Conservation (phyloP, 1,284 basidiomycete genomes). For the Ganoderma leucocontextum region DNA sequence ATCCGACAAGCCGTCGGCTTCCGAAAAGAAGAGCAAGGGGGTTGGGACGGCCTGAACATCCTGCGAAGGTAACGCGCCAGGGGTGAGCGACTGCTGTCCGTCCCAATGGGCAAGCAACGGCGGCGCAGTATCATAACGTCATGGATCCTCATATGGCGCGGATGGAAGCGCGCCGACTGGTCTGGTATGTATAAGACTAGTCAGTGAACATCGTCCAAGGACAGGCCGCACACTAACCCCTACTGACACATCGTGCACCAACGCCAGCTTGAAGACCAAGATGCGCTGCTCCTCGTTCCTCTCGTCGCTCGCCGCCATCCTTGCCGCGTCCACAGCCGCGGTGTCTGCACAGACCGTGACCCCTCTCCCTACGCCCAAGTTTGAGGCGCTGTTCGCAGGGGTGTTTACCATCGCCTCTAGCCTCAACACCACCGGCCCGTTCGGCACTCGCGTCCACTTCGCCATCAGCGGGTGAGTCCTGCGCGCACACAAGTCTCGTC, state of each 20-base stretch:
- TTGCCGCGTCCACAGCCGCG: neutral
- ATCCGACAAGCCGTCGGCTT: neutral
- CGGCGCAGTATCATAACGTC: neutral
- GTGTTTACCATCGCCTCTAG: neutral
- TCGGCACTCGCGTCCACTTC: constrained; percentile 6
- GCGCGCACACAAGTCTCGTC: no score
- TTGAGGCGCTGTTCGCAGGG: neutral
- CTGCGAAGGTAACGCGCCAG: neutral
- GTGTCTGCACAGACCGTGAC: neutral
- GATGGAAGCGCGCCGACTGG: neutral
- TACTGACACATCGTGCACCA: neutral
- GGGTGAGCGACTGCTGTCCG: neutral
- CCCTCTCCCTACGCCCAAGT: neutral
- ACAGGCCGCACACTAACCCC: neutral
- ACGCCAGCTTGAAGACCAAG: neutral
- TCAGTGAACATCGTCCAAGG: neutral
- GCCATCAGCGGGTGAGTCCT: constrained; percentile 1
- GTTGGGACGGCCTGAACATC: neutral
- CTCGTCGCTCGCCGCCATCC: constrained; percentile 1
- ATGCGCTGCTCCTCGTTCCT: neutral
- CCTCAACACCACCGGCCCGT: neutral
- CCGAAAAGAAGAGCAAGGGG: neutral
- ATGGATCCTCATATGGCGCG: neutral
- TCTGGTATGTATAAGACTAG: neutral
- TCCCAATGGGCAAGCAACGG: neutral